These are phyloP conservation scores for Cryphonectria carpinicola DNA, from an alignment of 2,329 filamentous ascomycete genomes.

Conservation along the genomic window DNA sequence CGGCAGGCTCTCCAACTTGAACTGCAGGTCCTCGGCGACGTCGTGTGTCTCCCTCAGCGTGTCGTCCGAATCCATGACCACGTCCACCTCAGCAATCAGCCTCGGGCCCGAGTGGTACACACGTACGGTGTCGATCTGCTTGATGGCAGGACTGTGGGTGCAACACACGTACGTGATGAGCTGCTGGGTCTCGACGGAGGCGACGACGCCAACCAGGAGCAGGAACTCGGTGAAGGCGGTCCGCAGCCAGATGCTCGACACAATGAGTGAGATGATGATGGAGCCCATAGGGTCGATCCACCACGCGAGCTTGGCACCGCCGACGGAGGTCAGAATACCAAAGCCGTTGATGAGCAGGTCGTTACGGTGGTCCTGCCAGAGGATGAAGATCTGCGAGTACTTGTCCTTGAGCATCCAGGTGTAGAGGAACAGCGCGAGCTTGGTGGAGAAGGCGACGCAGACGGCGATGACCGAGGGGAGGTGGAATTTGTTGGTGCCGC, in stretches of 20 bases:
- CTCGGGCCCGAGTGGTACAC: slow-evolving; percentile 89
- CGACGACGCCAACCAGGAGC: slow-evolving; percentile 86
- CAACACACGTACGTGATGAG: slow-evolving; percentile 96
- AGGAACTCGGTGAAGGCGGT: slow-evolving; percentile 91
- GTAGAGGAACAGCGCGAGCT: slow-evolving; percentile 83
- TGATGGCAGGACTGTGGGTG: slow-evolving; percentile 82
- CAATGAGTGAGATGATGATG: slow-evolving; percentile 77
- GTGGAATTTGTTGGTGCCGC: slow-evolving; percentile 69
- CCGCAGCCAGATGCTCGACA: slow-evolving; percentile 78
- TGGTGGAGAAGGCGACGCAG: slow-evolving; percentile 80
- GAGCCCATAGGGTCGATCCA: slow-evolving; percentile 96
- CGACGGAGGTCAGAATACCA: slow-evolving; percentile 88
- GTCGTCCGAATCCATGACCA: slow-evolving; percentile 83
- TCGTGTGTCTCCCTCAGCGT: slow-evolving; percentile 84
- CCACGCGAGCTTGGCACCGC: slow-evolving; percentile 85
- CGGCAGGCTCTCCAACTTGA: slow-evolving; percentile 88
- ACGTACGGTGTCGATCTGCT: slow-evolving; percentile 90
- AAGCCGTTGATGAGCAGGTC: slow-evolving; percentile 97
- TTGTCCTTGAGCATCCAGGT: slow-evolving; percentile 90
- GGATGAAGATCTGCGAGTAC: slow-evolving; percentile 87
- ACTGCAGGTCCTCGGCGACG: slow-evolving; percentile 90
- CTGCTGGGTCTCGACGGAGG: slow-evolving; percentile 83
- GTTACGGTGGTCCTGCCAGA: slow-evolving; percentile 97
- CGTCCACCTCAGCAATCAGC: slow-evolving; percentile 92
- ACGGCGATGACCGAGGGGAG: slow-evolving; percentile 86